phyloP scores from a whole-genome alignment of 345 rosid species.

The Heritiera littoralis region DNA sequence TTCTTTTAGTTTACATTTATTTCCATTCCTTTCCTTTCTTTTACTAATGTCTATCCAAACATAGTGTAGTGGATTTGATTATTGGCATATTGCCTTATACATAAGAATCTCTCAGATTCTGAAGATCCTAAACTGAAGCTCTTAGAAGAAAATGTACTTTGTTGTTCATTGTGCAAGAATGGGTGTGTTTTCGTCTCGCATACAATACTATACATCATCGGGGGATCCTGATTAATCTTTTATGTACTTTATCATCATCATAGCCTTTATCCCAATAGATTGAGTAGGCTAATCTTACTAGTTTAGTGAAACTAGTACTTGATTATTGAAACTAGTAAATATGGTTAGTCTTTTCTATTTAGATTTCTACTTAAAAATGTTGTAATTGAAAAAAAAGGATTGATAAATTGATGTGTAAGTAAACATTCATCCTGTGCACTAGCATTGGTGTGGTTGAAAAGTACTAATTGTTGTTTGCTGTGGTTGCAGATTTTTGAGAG shows the following conservation, averaged over 20 bases:
- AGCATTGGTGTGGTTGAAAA: not conserved
- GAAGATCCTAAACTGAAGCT: not conserved
- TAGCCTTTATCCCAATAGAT: too few species aligned
- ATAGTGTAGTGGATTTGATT: not conserved
- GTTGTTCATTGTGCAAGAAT: not conserved
- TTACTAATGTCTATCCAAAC: too few species aligned
- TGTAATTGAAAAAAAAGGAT: not conserved
- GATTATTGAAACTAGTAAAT: not conserved
- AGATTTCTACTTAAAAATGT: not conserved
- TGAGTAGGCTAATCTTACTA: too few species aligned
- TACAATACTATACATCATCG: too few species aligned
- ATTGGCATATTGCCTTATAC: not conserved
- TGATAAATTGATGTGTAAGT: not conserved
- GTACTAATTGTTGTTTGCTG: not conserved
- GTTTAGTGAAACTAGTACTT: not conserved
- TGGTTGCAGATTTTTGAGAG: slow-evolving; percentile 64
- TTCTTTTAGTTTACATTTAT: too few species aligned
- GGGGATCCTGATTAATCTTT: not conserved
- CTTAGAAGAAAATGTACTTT: not conserved
- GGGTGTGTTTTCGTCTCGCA: not conserved
- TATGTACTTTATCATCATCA: too few species aligned
- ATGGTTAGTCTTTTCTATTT: not conserved
- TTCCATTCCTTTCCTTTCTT: too few species aligned
- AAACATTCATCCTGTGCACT: not conserved
- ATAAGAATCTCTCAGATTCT: not conserved